Conservation (phyloP, 495 filamentous ascomycete species). For the Thermothielavioides terrestris region DNA sequence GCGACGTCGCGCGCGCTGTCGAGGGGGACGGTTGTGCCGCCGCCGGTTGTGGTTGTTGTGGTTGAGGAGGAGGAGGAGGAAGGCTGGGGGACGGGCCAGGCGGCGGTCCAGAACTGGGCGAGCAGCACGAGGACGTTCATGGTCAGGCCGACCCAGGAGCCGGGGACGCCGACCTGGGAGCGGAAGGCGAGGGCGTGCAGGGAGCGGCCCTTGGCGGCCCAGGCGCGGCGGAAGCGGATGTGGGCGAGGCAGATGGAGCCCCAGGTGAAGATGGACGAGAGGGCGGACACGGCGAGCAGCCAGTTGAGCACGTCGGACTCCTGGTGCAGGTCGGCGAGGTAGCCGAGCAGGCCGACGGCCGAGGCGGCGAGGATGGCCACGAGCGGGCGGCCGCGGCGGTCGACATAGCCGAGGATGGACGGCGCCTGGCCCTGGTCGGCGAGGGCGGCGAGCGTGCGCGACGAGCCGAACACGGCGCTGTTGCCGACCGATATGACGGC, state of each 20-base stretch:
- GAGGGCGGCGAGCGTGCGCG: slow-evolving; percentile 75
- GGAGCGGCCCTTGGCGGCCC: slow-evolving; percentile 58
- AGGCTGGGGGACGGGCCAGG: slow-evolving; percentile 51
- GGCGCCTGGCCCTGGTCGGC: slow-evolving; percentile 83
- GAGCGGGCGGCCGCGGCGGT: slow-evolving; percentile 73
- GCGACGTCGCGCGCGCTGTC: neutral
- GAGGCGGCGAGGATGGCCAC: slow-evolving; percentile 63
- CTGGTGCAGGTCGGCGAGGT: slow-evolving; percentile 59
- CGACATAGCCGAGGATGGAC: slow-evolving; percentile 66
- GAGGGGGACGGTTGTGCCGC: neutral
- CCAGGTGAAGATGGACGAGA: slow-evolving; percentile 92
- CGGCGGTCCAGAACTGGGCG: slow-evolving; percentile 90
- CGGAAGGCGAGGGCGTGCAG: slow-evolving; percentile 71
- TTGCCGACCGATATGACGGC: slow-evolving; percentile 84
- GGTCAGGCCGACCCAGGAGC: slow-evolving; percentile 74
- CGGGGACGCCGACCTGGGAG: slow-evolving; percentile 70
- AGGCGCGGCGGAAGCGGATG: slow-evolving; percentile 83
- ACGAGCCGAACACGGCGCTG: slow-evolving; percentile 78
- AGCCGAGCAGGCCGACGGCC: slow-evolving; percentile 65
- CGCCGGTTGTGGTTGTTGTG: neutral
- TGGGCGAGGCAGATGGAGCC: slow-evolving; percentile 79
- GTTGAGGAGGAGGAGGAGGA: slow-evolving; percentile 25
- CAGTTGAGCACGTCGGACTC: slow-evolving; percentile 65
- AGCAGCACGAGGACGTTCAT: slow-evolving; percentile 77
- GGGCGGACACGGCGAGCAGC: slow-evolving; percentile 83